Percentiles rank a stretch among this genome's conserved stretches.
Evolutionary conservation across 2,329 filamentous ascomycete species (phyloP).

Genomic region (Xylaria sp.): DNA sequence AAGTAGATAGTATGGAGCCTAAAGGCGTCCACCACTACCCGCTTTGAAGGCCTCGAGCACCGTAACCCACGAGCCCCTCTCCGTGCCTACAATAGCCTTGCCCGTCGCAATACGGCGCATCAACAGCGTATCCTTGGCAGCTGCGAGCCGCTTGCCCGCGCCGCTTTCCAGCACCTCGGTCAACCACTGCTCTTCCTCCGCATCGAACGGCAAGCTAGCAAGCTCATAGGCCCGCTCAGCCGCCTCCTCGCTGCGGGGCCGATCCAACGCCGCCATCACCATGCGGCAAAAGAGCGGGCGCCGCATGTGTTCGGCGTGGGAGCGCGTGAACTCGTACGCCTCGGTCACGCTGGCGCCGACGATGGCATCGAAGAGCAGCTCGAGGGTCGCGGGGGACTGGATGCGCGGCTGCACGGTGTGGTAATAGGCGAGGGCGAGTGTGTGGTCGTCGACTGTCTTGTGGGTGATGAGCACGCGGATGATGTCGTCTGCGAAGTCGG

Average conservation of each 20-base stretch:
- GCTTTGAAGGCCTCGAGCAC: conserved; percentile 48
- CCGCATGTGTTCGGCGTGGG: conserved; percentile 56
- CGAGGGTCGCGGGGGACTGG: conserved; percentile 55
- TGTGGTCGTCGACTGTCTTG: conserved; percentile 53
- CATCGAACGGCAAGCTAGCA: conserved; percentile 65
- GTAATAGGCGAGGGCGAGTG: conserved; percentile 71
- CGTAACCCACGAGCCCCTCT: conserved; percentile 46
- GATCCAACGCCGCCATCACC: conserved; percentile 52
- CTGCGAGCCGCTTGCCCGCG: conserved; percentile 57
- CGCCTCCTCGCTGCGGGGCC: conserved; percentile 34
- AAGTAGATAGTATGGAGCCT: conserved; percentile 12
- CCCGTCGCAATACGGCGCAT: conserved; percentile 68
- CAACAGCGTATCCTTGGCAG: conserved; percentile 66
- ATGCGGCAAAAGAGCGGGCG: conserved; percentile 62
- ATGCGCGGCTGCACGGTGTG: conserved; percentile 69
- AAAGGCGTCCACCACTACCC: conserved; percentile 35
- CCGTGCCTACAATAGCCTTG: conserved; percentile 43
- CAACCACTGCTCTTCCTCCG: conserved; percentile 68
- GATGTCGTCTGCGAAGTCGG: conserved; percentile 81
- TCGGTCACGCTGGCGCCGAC: conserved; percentile 63
- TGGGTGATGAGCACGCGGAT: conserved; percentile 62
- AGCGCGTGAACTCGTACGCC: conserved; percentile 67
- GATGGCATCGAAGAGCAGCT: conserved; percentile 64
- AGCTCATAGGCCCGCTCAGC: conserved; percentile 62
- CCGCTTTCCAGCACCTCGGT: conserved; percentile 61